phyloP scores from a whole-genome alignment of 345 rosid species.

The Linum lewisii region DNA sequence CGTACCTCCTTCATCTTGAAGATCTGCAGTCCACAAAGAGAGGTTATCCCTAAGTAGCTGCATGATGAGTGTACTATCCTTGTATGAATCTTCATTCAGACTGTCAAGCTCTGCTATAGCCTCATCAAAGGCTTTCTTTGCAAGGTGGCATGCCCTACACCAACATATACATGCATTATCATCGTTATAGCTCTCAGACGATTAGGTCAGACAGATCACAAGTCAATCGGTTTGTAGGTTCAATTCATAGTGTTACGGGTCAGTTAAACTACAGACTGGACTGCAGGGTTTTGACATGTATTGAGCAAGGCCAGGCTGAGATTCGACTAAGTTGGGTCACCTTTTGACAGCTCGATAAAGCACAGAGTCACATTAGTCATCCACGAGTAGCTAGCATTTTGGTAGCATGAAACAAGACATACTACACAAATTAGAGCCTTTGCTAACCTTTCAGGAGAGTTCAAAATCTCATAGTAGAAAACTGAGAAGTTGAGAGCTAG shows the following conservation, averaged over 20 bases:
- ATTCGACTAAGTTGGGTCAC: too few relatives aligned
- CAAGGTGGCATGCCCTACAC: conserved; percentile 71
- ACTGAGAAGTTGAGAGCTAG: conserved; percentile 11
- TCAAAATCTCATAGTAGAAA: conserved; percentile 9
- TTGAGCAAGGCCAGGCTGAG: too few relatives aligned
- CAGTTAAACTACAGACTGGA: too few relatives aligned
- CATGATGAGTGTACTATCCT: conserved; percentile 86
- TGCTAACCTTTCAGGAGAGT: conserved; percentile 10
- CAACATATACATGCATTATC: not conserved
- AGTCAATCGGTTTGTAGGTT: too few relatives aligned
- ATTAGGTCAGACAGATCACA: not conserved
- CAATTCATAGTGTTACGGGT: too few relatives aligned
- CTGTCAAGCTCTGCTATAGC: conserved; percentile 81
- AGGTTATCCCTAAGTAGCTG: conserved; percentile 88
- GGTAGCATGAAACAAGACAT: too few relatives aligned
- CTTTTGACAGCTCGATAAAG: too few relatives aligned
- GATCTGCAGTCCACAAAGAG: conserved; percentile 74
- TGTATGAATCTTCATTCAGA: conserved; percentile 80
- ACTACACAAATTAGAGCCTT: not conserved
- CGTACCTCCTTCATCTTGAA: conserved; percentile 80
- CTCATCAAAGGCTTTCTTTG: conserved; percentile 83
- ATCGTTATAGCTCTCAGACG: too few relatives aligned
- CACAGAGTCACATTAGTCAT: too few relatives aligned
- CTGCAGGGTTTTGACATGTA: too few relatives aligned
- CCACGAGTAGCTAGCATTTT: not conserved